These are phyloP conservation scores for Suhomyces sp. DNA, from an alignment of 805 yeast species.

Conservation along the genomic window DNA sequence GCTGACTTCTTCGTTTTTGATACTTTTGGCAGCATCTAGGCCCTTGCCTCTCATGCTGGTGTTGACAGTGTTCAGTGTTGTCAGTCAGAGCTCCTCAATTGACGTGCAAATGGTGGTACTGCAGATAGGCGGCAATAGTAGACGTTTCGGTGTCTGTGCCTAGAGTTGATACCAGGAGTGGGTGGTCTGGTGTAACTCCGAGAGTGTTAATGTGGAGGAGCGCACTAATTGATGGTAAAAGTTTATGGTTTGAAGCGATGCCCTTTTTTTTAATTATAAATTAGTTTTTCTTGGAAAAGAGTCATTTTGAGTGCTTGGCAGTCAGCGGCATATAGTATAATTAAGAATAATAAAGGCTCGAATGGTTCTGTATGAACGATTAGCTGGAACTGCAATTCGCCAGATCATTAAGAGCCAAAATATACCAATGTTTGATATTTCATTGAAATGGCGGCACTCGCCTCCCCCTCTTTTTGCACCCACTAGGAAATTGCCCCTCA, in stretches of 20 bases:
- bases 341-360: too few relatives aligned
- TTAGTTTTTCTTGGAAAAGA: not conserved
- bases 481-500: not conserved
- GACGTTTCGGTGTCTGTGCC: not conserved
- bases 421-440: too few relatives aligned
- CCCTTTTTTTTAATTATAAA: not conserved
- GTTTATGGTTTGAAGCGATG: not conserved
- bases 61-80: not conserved
- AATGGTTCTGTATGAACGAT: too few relatives aligned
- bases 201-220: not conserved
- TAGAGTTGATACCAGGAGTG: not conserved
- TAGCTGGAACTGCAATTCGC: not conserved
- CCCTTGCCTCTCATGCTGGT: constrained; percentile 7
- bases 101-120: not conserved
- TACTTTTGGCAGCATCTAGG: constrained; percentile 1
- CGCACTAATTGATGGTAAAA: not conserved
- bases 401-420: too few relatives aligned
- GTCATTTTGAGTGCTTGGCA: not conserved
- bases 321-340: not conserved
- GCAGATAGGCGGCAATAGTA: not conserved
- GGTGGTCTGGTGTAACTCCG: not conserved
- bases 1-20: not conserved
- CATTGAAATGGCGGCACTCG: not conserved
- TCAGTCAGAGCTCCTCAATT: not conserved
- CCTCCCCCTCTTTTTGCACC: not conserved